These are phyloP conservation scores for Streptanthus diversifolius DNA, from an alignment of 345 rosid species.

Conservation along the genomic window DNA sequence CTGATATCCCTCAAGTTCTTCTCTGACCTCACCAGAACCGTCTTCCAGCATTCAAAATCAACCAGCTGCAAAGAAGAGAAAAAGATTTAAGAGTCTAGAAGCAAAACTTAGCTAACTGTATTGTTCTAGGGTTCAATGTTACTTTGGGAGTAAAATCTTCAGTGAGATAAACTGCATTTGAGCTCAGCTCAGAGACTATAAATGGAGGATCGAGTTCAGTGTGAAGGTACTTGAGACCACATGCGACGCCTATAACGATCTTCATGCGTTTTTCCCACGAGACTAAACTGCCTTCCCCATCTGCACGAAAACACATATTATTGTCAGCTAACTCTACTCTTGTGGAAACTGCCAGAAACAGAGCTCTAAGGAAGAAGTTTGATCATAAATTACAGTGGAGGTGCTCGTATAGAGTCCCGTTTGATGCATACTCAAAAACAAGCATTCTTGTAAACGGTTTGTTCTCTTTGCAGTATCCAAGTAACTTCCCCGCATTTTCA, in stretches of 20 bases:
- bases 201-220: constrained; percentile 81
- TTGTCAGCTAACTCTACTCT: not conserved
- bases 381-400: constrained; percentile 77
- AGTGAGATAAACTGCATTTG: constrained; percentile 88
- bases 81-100: not conserved
- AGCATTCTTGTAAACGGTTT: constrained; percentile 88
- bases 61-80: constrained; percentile 54
- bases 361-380: constrained; percentile 13
- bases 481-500: constrained; percentile 71
- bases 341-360: not conserved
- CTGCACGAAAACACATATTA: constrained; percentile 40
- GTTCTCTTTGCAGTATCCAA: constrained; percentile 85
- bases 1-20: constrained; percentile 63
- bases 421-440: constrained; percentile 92
- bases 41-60: constrained; percentile 95
- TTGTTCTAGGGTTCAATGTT: not conserved
- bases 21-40: constrained; percentile 69
- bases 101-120: not conserved
- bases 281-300: constrained; percentile 79
- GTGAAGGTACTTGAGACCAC: constrained; percentile 87
- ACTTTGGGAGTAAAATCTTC: constrained; percentile 96
- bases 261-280: constrained; percentile 98
- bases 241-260: constrained; percentile 66
- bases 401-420: constrained; percentile 90
- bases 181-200: constrained; percentile 79